A percentile compares a stretch with the other conserved stretches of the same genome.
Conservation (phyloP, 192 early-diverging fungal genomes). For the Backusella circina region DNA sequence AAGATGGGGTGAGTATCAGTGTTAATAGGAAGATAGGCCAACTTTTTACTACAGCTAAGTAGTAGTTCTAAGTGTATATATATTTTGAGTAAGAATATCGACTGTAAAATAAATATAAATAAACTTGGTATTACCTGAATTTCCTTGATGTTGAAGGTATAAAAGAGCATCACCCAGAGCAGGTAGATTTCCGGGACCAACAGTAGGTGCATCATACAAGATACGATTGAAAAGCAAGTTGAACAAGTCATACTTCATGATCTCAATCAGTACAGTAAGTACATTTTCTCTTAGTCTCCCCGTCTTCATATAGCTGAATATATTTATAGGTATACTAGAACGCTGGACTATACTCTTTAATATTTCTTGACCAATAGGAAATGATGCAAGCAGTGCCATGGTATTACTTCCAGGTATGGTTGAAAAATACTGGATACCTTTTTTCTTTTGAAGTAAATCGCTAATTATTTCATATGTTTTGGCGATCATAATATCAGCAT, state of each 20-base stretch:
- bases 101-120: neutral
- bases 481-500: neutral
- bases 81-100: neutral
- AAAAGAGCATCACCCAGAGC: neutral
- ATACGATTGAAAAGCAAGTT: neutral
- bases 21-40: neutral
- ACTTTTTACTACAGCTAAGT: neutral
- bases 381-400: neutral
- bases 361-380: neutral
- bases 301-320: neutral
- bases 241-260: neutral
- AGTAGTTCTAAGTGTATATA: neutral
- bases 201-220: neutral
- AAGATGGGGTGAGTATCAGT: neutral
- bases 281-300: neutral
- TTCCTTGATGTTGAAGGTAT: conserved; percentile 5
- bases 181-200: neutral
- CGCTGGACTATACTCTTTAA: neutral
- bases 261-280: neutral
- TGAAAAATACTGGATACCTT: neutral
- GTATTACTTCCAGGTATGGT: neutral
- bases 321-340: neutral
- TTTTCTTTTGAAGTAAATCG: neutral
- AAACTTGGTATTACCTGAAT: neutral
- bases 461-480: neutral